Conservation (phyloP, 306 rosid genomes). For the Acmispon strigosus region DNA sequence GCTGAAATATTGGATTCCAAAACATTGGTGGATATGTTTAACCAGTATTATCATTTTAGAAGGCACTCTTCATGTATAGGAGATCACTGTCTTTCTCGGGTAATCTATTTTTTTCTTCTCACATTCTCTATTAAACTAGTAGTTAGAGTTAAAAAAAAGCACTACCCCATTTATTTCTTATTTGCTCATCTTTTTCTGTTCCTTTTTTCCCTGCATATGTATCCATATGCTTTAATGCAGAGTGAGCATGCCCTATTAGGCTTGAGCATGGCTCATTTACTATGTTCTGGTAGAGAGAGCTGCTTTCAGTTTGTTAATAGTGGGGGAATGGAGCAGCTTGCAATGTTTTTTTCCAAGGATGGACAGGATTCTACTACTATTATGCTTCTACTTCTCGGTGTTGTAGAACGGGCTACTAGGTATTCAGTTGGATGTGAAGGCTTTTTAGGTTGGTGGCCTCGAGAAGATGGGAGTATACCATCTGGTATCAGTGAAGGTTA, state of each 20-base stretch:
- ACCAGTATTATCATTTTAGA: conserved; percentile 44
- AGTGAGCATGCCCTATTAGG: conserved; percentile 59
- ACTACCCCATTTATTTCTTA: not conserved
- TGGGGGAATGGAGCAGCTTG: conserved; percentile 89
- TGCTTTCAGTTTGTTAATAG: conserved; percentile 75
- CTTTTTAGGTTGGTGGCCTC: conserved; percentile 98
- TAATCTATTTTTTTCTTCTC: conserved; percentile 24
- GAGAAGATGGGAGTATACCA: conserved; percentile 72
- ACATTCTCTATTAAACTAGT: conserved; percentile 10
- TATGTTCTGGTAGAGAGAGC: conserved; percentile 88
- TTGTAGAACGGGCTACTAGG: conserved; percentile 80
- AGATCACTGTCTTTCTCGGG: conserved; percentile 51
- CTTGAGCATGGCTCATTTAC: conserved; percentile 81
- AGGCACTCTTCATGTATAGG: conserved; percentile 32
- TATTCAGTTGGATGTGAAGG: conserved; percentile 92
- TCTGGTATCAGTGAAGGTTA: conserved; percentile 79
- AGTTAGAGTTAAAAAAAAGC: too few relatives aligned
- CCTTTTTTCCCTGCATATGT: not conserved
- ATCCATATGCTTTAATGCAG: conserved; percentile 48
- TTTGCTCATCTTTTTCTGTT: conserved; percentile 1
- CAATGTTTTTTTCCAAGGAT: conserved; percentile 38
- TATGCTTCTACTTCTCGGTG: conserved; percentile 74
- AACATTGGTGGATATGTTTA: conserved; percentile 65
- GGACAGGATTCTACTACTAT: conserved; percentile 54
- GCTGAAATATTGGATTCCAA: conserved; percentile 56